Conservation (phyloP, 805 yeast genomes). For the Saturnispora quitensis region DNA sequence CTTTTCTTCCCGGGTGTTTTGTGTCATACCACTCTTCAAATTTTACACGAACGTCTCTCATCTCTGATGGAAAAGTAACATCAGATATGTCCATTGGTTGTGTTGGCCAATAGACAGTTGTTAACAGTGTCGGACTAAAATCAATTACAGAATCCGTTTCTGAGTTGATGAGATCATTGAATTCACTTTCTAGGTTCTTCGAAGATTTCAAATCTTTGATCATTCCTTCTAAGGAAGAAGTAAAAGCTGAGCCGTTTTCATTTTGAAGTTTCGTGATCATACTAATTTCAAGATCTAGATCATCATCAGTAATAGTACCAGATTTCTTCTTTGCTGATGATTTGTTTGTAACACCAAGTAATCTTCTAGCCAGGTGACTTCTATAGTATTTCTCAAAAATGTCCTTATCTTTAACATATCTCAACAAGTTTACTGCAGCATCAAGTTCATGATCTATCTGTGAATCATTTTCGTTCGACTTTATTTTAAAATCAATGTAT, state of each 20-base stretch:
- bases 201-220: conserved; percentile 66
- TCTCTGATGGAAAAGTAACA: conserved; percentile 34
- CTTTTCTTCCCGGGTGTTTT: conserved; percentile 47
- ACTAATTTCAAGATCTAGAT: conserved; percentile 52
- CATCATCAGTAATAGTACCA: neutral
- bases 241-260: conserved; percentile 72
- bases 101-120: conserved; percentile 63
- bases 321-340: conserved; percentile 26
- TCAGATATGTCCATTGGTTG: conserved; percentile 25
- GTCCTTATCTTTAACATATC: conserved; percentile 73
- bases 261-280: conserved; percentile 59
- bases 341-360: conserved; percentile 39
- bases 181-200: conserved; percentile 36
- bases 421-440: conserved; percentile 46
- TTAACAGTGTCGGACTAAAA: conserved; percentile 33
- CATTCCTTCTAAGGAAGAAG: conserved; percentile 80
- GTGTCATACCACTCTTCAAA: conserved; percentile 45
- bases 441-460: neutral
- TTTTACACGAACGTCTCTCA: conserved; percentile 33
- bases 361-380: conserved; percentile 76
- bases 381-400: conserved; percentile 78
- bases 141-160: neutral
- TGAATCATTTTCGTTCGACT: conserved; percentile 37
- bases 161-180: conserved; percentile 18
- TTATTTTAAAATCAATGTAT: conserved; percentile 49